Evolutionary conservation across 1,284 basidiomycete genomes (phyloP), one percentile per base, ranked within the genome.

Genomic region (Naganishia albida): DNA sequence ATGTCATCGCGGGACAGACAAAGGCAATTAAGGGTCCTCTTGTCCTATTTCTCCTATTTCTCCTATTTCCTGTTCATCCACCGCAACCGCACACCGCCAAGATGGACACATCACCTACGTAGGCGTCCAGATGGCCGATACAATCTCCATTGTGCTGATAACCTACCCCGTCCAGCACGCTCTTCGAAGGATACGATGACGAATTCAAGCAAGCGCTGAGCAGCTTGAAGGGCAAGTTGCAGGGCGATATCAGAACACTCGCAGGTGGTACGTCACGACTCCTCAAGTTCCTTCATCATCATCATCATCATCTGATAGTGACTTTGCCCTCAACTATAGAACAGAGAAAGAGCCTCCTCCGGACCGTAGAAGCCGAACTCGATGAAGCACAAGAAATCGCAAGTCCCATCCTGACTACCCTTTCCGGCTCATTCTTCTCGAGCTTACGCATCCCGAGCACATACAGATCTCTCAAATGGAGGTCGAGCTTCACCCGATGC

Each of bases 381-480:
- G 96, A 99, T 74, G 96, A 99, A 80, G 95, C 94, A 0, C 94
- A 98, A 72, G 96, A 99, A 82, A 93, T 98, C 85, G 93, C 89
- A 72, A 68, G 83, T 73, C n/a, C n/a, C 16, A 56, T 26, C 48
- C 43, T 18, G 7, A 38, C 18, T n/a, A n/a, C 18, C 10, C 28
- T 20, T 39, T 15, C 2, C 23, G 26, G 13, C 4, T 50, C 39
- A 12, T 2, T 20, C 43, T 20, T 65, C 40, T 16, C 49, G 26
- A n/a, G 3, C 25, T 46, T 18, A n/a, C 39, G 18, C 28, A 40
- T 40, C 39, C 20, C 23, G 46, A 12, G 6, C 18, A 13, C 28
- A 43, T 12, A 13, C 71, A 95, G 93, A 85, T 96, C 70, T 92
- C 91, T 40, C 96, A 99, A 85, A 98, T 99, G 95, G 94, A 98